Base-by-base conservation (phyloP, 202 grass and related monocot genomes). In the Zizania palustris region DNA sequence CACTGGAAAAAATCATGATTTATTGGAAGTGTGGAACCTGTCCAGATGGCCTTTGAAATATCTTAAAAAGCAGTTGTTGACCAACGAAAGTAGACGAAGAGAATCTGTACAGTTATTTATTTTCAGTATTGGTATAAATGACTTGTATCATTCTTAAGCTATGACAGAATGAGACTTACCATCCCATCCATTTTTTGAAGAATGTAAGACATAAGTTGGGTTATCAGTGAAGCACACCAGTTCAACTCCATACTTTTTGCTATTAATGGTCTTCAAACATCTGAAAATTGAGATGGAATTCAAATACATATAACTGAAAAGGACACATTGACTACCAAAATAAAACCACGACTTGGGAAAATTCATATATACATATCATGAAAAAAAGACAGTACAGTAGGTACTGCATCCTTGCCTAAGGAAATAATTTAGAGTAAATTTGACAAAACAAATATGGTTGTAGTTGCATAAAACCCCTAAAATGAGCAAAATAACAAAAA, bases 161-260 rank as follows among this genome's bases (percentile, higher is more conserved):
- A 74, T 41, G 1, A 66, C 15, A 50, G 20, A 15, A 67, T 3
- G 60, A 7, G 22, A 92, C 90, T 87, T 88, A 98, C 91, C 95
- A 90, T 98, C 95, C 95, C 95, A 98, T 44, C 95, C 89, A 89
- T 98, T 98, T 92, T 98, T 98, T 1, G 95, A 98, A 46, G 95
- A 94, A 88, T 98, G 94, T 60, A 98, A 88, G 62, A 98, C 91
- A 67, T 88, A 63, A 54, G 74, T 67, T 35, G 95, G 95, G 84
- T 94, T 93, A 82, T 92, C 85, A 85, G 95, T 94, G 74, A 98
- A 98, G 76, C 85, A 83, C 13, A 98, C 95, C 65, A 98, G 75
- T 71, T 98, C 95, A 44, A 98, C 95, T 34, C 95, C 95, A 86
- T 98, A 95, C 12, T 98, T 98, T 85, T 98, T 98, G 85, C 95